These are phyloP conservation scores for Prunus davidiana DNA, from an alignment of 306 rosid species.

Conservation along the genomic window DNA sequence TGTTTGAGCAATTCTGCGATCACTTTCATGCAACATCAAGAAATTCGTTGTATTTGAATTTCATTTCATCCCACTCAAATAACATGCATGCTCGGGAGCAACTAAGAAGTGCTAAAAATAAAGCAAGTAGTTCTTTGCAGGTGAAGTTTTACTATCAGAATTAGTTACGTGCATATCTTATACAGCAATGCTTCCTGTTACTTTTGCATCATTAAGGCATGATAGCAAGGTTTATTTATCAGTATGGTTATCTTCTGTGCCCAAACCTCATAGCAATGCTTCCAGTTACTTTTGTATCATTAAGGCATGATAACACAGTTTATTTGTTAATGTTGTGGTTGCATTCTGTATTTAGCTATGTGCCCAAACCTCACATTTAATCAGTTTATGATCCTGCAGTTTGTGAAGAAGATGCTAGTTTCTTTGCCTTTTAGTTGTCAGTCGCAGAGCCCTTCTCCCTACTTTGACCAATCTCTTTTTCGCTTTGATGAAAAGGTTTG, in stretches of 20 bases:
- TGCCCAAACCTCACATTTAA: constrained; percentile 18
- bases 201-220: constrained; percentile 1
- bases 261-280: constrained; percentile 5
- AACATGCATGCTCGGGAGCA: constrained; percentile 76
- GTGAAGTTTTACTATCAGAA: constrained; percentile 30
- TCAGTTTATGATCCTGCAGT: constrained; percentile 51
- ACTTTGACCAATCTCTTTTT: constrained; percentile 88
- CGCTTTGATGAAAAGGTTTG: constrained; percentile 96
- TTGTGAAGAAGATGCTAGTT: constrained; percentile 92
- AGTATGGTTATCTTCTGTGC: background rate
- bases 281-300: background rate
- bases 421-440: constrained; percentile 86
- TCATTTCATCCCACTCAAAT: constrained; percentile 87
- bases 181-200: background rate
- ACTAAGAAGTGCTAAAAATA: constrained; percentile 58
- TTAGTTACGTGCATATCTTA: background rate
- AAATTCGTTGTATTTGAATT: constrained; percentile 67
- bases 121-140: constrained; percentile 73
- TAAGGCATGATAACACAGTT: background rate
- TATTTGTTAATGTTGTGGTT: background rate
- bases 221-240: background rate
- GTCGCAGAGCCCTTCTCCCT: constrained; percentile 96
- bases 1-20: constrained; percentile 85
- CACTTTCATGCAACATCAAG: constrained; percentile 79
- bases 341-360: background rate